These are phyloP conservation scores for Xylariaceae sp. DNA, from an alignment of 2,329 filamentous ascomycete genomes.

Conservation along the genomic window DNA sequence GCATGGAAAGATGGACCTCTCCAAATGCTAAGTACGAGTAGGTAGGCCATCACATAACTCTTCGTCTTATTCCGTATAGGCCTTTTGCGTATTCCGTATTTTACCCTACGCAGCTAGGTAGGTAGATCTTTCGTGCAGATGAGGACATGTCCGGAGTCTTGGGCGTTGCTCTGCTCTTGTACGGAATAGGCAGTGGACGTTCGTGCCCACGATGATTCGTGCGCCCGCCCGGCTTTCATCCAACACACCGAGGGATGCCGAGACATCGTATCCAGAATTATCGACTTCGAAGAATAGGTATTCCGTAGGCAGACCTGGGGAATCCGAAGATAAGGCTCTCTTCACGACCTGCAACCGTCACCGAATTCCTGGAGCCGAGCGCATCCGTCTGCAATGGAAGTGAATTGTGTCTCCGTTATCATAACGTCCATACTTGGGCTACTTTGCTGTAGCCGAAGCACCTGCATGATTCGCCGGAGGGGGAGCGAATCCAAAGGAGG, in stretches of 20 bases:
- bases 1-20: slow-evolving; percentile 10
- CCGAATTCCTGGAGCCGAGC: slow-evolving; percentile 3
- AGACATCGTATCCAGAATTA: no score
- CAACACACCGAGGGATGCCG: no score
- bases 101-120: slow-evolving; percentile 3
- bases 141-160: neutral
- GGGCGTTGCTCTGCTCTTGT: no score
- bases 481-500: slow-evolving; percentile 5
- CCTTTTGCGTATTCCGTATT: neutral
- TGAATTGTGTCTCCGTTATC: slow-evolving; percentile 1
- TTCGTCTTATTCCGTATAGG: neutral
- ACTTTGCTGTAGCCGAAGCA: slow-evolving; percentile 7
- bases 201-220: no score
- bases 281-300: no score
- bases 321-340: neutral
- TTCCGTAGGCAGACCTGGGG: neutral
- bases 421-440: neutral
- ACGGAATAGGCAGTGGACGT: no score
- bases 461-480: slow-evolving; percentile 12
- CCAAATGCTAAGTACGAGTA: slow-evolving; percentile 6
- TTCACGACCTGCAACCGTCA: neutral
- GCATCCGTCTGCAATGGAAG: neutral
- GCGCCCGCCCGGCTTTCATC: no score
- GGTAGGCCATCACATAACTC: slow-evolving; percentile 8
- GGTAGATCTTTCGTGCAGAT: neutral